Evolutionary conservation across 2,329 filamentous ascomycete species (phyloP), one percentile per base, ranked within the genome.

Genomic region (Neocatenulostroma microsporum): DNA sequence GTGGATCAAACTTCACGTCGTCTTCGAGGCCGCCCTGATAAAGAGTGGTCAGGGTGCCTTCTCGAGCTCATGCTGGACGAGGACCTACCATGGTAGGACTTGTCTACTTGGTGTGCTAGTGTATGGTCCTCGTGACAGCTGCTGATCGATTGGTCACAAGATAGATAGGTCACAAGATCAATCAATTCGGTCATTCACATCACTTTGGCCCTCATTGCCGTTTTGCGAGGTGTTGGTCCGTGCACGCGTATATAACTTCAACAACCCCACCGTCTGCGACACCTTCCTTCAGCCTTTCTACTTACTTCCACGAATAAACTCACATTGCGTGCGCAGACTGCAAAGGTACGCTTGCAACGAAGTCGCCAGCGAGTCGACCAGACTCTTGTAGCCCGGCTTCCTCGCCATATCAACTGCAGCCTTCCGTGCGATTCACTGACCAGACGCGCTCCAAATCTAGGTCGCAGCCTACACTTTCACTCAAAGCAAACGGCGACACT

Each of bases 1-100:
- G 82, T 44, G 85, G 84, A 53, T 84, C 76, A 23, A 76, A 74
- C 41, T 75, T 75, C 23, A 93, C 61, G 58, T 88, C 84, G 54
- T 83, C 72, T 51, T 85, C 78, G 11, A 80, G 44, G 21, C 36
- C 44, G 21, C 21, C 30, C 40, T 40, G 29, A n/a, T n/a, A n/a
- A n/a, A 13, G 15, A 21, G 9, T 4, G 4, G 21, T 34, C 7
- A 25, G 32, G n/a, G 12, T 25, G n/a, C n/a, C n/a, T n/a, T n/a
- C n/a, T n/a, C n/a, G n/a, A n/a, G n/a, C n/a, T n/a, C n/a, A n/a
- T 24, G 29, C 24, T 31, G 11, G 39, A n/a, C n/a, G n/a, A n/a
- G n/a, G n/a, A n/a, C n/a, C n/a, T n/a, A n/a, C n/a, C n/a, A n/a
- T n/a, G n/a, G n/a, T n/a, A n/a, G n/a, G n/a, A n/a, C n/a, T n/a